Evolutionary conservation across 2,329 filamentous ascomycete genomes (phyloP), one percentile per base, ranked within the genome.

Genomic region (Aspergillus eucalypticola): DNA sequence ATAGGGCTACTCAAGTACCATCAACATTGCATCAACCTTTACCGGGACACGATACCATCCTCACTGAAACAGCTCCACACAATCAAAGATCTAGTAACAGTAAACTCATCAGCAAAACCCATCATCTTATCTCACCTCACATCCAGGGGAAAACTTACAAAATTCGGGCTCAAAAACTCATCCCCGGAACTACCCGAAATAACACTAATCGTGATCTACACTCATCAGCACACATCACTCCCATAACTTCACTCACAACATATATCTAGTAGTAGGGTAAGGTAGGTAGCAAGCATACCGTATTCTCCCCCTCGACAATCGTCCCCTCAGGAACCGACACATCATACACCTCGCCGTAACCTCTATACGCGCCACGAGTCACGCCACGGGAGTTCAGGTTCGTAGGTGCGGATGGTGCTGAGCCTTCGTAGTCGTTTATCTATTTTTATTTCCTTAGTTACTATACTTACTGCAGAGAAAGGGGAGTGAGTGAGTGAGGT

Each of bases 361-460:
- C 87, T 7, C 86, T 78, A 67, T 89, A 90, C 0, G 86, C 86
- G 10, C 87, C 88, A 11, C 88, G 79, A 0, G 87, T 90, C 2
- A 90, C 81, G 11, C 87, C 87, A 15, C 87, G 81, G 4, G 83
- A 87, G 69, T 89, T 82, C 52, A 90, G 85, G 74, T 88, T 87
- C 8, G 78, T 81, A 0, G 87, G 87, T 0, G 85, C 84, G 2
- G 78, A 70, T 0, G 84, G 85, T 0, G 78, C 76, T 0, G 78
- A 61, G 1, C 79, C 80, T 8, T 71, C 78, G 72, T 81, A 88
- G 39, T 75, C 77, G 66, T 89, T 88, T 52, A 89, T 78, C n/a
- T 71, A 42, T 10, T 23, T n/a, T n/a, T n/a, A n/a, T n/a, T n/a
- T n/a, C n/a, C n/a, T n/a, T n/a, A n/a, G n/a, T n/a, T n/a, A n/a